phyloP scores from a whole-genome alignment of 495 filamentous ascomycete genomes.

The Aspergillus indologenus region DNA sequence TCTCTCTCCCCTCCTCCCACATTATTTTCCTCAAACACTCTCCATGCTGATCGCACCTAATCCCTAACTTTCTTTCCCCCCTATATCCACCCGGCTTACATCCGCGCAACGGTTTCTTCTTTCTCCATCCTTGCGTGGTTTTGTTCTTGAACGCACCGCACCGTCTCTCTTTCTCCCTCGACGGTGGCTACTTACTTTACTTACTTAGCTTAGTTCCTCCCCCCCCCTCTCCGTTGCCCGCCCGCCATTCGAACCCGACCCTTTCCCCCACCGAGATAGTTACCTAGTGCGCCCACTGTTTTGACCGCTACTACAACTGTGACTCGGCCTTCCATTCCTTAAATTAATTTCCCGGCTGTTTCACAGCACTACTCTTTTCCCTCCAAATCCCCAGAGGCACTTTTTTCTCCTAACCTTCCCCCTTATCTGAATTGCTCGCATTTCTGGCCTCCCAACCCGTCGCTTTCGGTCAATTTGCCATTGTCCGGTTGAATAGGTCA shows the following conservation, averaged over 20 bases:
- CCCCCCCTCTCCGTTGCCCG: neutral
- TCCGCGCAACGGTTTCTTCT: neutral
- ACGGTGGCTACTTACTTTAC: slow-evolving; percentile 15
- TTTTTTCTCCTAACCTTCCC: slow-evolving; percentile 12
- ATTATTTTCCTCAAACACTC: neutral
- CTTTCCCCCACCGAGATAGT: slow-evolving; percentile 18
- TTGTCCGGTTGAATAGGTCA: slow-evolving; percentile 20
- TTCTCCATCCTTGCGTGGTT: slow-evolving; percentile 1
- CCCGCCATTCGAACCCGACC: slow-evolving; percentile 15
- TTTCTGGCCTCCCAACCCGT: slow-evolving; percentile 10
- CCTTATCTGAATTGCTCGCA: slow-evolving; percentile 16
- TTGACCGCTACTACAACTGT: slow-evolving; percentile 33
- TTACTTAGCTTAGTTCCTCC: neutral
- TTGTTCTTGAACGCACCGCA: too few relatives aligned
- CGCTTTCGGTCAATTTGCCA: slow-evolving; percentile 15
- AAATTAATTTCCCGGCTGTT: slow-evolving; percentile 30
- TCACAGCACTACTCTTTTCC: slow-evolving; percentile 15
- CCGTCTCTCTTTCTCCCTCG: neutral
- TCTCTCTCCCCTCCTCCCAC: neutral
- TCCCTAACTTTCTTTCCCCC: slow-evolving; percentile 2
- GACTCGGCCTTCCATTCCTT: slow-evolving; percentile 21
- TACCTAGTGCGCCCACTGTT: slow-evolving; percentile 25
- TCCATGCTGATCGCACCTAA: slow-evolving; percentile 1
- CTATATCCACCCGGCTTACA: neutral
- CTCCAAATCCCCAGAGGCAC: slow-evolving; percentile 1